phyloP scores from a whole-genome alignment of 2,329 filamentous ascomycete species.

The Aspergillus caelatus region DNA sequence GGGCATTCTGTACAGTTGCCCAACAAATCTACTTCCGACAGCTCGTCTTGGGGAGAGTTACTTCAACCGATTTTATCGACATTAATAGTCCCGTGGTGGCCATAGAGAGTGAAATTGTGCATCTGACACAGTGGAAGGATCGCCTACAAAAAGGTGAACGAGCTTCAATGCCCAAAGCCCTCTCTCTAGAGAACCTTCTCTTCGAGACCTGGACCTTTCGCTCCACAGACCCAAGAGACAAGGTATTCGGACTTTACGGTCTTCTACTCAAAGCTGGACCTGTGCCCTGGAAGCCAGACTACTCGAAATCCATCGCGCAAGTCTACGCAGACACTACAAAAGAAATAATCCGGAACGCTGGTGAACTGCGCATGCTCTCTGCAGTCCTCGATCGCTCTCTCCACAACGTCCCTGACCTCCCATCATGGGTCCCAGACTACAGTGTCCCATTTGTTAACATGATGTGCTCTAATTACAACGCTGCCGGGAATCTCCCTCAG shows the following conservation, averaged over 20 bases:
- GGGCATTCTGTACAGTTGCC: slow-evolving; percentile 5
- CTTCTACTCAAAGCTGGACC: background rate
- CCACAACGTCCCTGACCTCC: background rate
- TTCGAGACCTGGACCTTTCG: slow-evolving; percentile 12
- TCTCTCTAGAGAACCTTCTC: slow-evolving; percentile 6
- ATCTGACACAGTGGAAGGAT: slow-evolving; percentile 9
- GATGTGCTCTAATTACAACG: slow-evolving; percentile 1
- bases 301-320: background rate
- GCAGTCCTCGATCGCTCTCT: slow-evolving; percentile 4
- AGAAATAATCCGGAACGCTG: background rate
- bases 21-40: slow-evolving; percentile 8
- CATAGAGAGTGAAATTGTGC: slow-evolving; percentile 4
- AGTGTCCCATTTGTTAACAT: slow-evolving; percentile 7
- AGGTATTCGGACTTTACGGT: slow-evolving; percentile 8
- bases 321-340: slow-evolving; percentile 1
- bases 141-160: slow-evolving; percentile 4
- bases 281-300: slow-evolving; percentile 3
- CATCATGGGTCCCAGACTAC: slow-evolving; percentile 11
- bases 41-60: background rate
- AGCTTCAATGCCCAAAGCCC: background rate
- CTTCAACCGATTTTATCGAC: slow-evolving; percentile 2
- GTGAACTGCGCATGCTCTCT: slow-evolving; percentile 7
- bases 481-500: background rate
- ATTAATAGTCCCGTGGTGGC: background rate
- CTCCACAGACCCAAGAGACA: slow-evolving; percentile 5